Evolutionary conservation across 2,329 filamentous ascomycete genomes (phyloP), one percentile per base, ranked within the genome.

Genomic region (Shiraia bambusicola): DNA sequence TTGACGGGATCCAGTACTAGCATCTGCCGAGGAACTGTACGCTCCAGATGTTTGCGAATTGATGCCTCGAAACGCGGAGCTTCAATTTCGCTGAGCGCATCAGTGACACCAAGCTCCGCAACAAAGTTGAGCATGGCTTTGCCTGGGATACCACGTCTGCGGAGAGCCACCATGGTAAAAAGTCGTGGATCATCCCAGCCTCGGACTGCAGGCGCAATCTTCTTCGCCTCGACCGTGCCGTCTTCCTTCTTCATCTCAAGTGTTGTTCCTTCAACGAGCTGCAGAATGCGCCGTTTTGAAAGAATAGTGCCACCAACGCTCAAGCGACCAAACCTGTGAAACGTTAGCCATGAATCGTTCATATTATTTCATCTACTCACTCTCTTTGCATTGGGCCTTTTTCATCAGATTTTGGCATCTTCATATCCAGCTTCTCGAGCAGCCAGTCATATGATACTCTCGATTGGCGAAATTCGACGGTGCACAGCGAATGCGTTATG

Each of bases 131-230:
- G 80, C 46, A 96, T 87, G 2, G 90, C 91, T 16, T 87, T 88
- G 0, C 92, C 89, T 1, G 92, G 92, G 0, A 96, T 81, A 63
- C 92, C 92, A 44, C 91, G 82, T 37, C 92, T 81, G 39, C 88
- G 84, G 35, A 96, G 80, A 1, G 82, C 89, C 46, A 92, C 89
- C 13, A 96, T 75, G 1, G 91, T 95, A 72, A 88, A 95, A 4
- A 97, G 76, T 25, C 92, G 81, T 9, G 92, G 92, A 59, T 96
- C 92, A 56, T 96, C 88, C 89, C 91, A 96, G 40, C 82, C 88
- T 27, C 87, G 81, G 6, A 97, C 91, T 50, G 84, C 68, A 3
- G 73, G 72, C 11, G 72, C 65, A 26, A 76, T 70, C 8, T 61
- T 50, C 42, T 52, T 54, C 30, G 60, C 72, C 55, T 57, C 67